phyloP scores from a whole-genome alignment of 2,329 filamentous ascomycete genomes.

The Teratosphaeria viscida region DNA sequence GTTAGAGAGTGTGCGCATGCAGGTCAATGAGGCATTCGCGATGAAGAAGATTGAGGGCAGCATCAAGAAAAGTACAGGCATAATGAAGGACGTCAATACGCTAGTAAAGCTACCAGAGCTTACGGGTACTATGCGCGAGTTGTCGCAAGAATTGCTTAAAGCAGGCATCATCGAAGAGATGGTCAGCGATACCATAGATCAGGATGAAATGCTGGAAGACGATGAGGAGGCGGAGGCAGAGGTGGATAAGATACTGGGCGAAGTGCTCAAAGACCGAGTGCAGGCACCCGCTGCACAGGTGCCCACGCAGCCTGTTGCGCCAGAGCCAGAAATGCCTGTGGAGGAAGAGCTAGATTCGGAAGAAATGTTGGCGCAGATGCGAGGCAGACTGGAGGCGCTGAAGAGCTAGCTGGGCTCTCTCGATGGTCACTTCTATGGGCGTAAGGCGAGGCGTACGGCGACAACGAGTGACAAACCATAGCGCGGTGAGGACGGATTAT shows the following conservation, averaged over 20 bases:
- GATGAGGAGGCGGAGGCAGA: conserved; percentile 53
- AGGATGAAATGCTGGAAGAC: conserved; percentile 58
- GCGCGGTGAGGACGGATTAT: not conserved
- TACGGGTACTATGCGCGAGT: conserved; percentile 77
- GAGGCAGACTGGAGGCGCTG: conserved; percentile 78
- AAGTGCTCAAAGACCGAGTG: conserved; percentile 76
- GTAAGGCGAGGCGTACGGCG: not conserved
- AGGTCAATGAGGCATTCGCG: conserved; percentile 92
- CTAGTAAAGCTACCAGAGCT: conserved; percentile 78
- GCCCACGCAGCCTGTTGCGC: conserved; percentile 33
- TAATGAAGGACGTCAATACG: conserved; percentile 94
- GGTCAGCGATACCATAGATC: conserved; percentile 75
- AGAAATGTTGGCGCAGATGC: conserved; percentile 88
- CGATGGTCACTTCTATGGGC: not conserved
- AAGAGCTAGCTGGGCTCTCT: conserved; percentile 52
- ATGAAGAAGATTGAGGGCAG: conserved; percentile 92
- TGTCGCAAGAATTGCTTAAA: conserved; percentile 80
- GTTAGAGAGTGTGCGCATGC: conserved; percentile 87
- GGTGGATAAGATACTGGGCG: conserved; percentile 1
- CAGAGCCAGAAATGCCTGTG: conserved; percentile 36
- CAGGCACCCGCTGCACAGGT: conserved; percentile 47
- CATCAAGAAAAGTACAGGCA: conserved; percentile 72
- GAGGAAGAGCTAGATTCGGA: conserved; percentile 74
- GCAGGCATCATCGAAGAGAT: conserved; percentile 98
- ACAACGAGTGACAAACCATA: not conserved